Conservation (phyloP, 164 flowering plant genomes). For the Annona cherimola region DNA sequence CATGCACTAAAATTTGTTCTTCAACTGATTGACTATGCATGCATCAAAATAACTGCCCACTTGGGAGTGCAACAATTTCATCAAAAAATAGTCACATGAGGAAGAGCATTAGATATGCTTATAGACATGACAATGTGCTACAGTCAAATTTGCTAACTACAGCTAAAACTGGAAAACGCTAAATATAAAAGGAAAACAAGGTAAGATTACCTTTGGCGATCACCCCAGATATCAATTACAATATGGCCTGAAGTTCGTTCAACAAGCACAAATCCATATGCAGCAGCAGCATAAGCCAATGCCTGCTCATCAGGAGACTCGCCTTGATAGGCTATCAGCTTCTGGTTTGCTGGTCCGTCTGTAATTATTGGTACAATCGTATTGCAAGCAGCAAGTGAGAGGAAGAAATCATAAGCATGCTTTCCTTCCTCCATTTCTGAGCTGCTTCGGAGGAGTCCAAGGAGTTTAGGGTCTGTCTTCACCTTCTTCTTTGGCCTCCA, state of each 20-base stretch:
- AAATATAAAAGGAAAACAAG: background rate
- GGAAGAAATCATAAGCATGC: constrained; percentile 66
- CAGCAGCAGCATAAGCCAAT: constrained; percentile 92
- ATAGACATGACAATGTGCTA: no score
- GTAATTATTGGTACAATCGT: constrained; percentile 78
- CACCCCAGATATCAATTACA: constrained; percentile 48
- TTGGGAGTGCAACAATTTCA: no score
- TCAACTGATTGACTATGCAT: no score
- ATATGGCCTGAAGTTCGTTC: constrained; percentile 96
- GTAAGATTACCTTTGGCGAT: constrained; percentile 24
- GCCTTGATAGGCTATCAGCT: constrained; percentile 86
- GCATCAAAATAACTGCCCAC: no score
- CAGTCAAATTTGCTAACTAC: no score
- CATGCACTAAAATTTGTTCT: no score
- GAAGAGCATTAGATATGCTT: no score
- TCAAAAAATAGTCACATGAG: no score
- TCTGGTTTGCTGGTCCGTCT: constrained; percentile 50
- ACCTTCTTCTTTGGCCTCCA: constrained; percentile 83
- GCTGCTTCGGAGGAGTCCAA: constrained; percentile 36
- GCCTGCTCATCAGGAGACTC: constrained; percentile 99
- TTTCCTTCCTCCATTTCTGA: constrained; percentile 37
- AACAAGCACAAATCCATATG: constrained; percentile 85
- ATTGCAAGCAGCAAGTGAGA: constrained; percentile 95
- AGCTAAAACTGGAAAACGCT: background rate
- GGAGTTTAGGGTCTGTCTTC: constrained; percentile 55